Percentiles rank a stretch among this genome's conserved stretches.
phyloP scores from a whole-genome alignment of 306 rosid species.

The Cucumis melo region DNA sequence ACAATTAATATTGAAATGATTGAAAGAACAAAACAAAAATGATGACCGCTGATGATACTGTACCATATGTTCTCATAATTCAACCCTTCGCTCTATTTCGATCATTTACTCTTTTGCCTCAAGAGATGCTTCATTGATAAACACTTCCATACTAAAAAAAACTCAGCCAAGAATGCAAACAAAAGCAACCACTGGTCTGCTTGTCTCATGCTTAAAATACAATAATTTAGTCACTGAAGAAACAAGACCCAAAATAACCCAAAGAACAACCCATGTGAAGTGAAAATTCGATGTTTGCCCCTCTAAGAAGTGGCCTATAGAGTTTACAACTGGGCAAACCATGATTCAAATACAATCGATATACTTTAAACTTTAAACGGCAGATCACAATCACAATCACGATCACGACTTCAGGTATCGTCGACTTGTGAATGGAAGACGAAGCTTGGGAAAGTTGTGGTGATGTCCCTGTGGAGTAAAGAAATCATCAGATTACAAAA shows the following conservation, averaged over 20 bases:
- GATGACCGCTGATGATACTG: neutral
- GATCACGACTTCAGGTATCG: neutral
- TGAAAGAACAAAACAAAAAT: neutral
- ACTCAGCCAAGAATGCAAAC: neutral
- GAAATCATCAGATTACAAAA: neutral
- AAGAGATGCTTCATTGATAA: neutral
- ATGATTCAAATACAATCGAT: neutral
- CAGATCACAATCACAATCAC: neutral
- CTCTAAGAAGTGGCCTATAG: neutral
- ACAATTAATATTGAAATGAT: neutral
- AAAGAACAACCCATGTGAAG: neutral
- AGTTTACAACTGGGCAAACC: neutral
- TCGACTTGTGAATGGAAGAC: conserved; percentile 7
- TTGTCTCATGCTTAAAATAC: neutral
- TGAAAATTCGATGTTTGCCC: neutral
- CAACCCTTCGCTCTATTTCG: neutral
- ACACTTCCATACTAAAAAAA: neutral
- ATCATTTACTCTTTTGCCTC: neutral
- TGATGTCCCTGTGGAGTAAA: neutral
- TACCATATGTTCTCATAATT: neutral
- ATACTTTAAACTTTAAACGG: neutral
- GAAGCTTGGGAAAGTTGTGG: conserved; percentile 6
- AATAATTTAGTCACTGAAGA: neutral
- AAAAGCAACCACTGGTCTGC: neutral
- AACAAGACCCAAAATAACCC: neutral